Conservation (phyloP, 169 alveolate species). For the Babesia caballi region DNA sequence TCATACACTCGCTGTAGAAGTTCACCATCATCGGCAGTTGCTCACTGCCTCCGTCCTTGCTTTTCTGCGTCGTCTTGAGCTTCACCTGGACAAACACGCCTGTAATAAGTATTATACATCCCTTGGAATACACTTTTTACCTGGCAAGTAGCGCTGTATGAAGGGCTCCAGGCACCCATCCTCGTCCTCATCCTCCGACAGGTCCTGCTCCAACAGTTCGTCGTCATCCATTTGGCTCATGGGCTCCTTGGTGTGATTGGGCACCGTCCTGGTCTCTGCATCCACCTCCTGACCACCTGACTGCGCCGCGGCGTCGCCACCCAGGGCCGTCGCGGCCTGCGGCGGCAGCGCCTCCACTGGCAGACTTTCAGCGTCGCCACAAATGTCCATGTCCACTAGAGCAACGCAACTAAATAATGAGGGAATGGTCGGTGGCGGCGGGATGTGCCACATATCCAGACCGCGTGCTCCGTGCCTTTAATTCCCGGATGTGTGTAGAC, state of each 20-base stretch:
- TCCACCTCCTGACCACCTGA: too few relatives aligned
- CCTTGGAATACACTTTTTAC: background rate
- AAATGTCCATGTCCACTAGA: too few relatives aligned
- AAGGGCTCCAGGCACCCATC: conserved; percentile 40
- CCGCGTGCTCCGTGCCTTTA: too few relatives aligned
- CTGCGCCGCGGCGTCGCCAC: background rate
- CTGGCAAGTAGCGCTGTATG: conserved; percentile 59
- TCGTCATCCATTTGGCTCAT: conserved; percentile 1
- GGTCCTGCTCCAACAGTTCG: conserved; percentile 58
- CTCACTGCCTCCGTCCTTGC: background rate
- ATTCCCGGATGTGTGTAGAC: too few relatives aligned
- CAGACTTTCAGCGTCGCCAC: too few relatives aligned
- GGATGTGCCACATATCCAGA: too few relatives aligned
- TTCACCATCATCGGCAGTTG: conserved; percentile 63
- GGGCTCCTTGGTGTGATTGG: background rate
- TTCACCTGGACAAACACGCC: conserved; percentile 56
- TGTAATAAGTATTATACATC: background rate
- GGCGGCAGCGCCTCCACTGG: background rate
- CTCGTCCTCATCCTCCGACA: conserved; percentile 63
- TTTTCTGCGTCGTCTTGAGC: conserved; percentile 17
- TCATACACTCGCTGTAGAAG: conserved; percentile 74
- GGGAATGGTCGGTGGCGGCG: too few relatives aligned
- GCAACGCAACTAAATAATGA: background rate
- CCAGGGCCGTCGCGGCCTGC: background rate
- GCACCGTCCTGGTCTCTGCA: background rate